Conservation (phyloP, 2,329 filamentous ascomycete genomes). For the Talaromyces sp. region DNA sequence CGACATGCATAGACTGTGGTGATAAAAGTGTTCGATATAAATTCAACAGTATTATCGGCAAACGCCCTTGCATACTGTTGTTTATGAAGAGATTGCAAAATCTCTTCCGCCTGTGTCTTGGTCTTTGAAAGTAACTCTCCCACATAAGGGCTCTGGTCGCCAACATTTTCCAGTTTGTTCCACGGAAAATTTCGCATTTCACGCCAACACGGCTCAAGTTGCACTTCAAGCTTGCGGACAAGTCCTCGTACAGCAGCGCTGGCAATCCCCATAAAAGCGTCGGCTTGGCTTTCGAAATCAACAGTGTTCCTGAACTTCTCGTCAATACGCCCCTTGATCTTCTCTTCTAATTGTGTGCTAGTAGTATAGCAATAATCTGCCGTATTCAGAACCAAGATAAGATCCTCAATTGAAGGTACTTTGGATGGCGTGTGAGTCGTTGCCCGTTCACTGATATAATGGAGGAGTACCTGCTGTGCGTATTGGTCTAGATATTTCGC, state of each 20-base stretch:
- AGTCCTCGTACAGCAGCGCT: constrained; percentile 78
- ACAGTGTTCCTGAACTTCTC: constrained; percentile 67
- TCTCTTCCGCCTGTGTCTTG: constrained; percentile 66
- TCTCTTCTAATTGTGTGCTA: constrained; percentile 88
- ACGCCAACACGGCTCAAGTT: constrained; percentile 82
- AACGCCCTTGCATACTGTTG: constrained; percentile 92
- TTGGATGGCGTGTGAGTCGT: constrained; percentile 51
- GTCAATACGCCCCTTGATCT: constrained; percentile 86
- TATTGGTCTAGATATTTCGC: constrained; percentile 95
- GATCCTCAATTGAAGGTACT: constrained; percentile 60
- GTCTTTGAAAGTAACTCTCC: constrained; percentile 70
- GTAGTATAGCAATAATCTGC: constrained; percentile 97
- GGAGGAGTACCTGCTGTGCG: constrained; percentile 81
- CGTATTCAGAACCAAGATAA: constrained; percentile 85
- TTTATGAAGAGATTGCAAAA: constrained; percentile 74
- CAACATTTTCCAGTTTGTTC: constrained; percentile 87
- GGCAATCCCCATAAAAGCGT: constrained; percentile 92
- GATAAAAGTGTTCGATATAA: constrained; percentile 73
- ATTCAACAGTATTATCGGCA: constrained; percentile 91
- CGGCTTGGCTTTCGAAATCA: constrained; percentile 86
- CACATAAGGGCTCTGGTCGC: constrained; percentile 90
- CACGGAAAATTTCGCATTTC: constrained; percentile 97
- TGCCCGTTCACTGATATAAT: constrained; percentile 59
- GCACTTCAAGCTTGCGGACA: constrained; percentile 75
- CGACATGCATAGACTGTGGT: constrained; percentile 80